Conservation (phyloP, 352 stramenopile genomes). For the Pythium sp. region DNA sequence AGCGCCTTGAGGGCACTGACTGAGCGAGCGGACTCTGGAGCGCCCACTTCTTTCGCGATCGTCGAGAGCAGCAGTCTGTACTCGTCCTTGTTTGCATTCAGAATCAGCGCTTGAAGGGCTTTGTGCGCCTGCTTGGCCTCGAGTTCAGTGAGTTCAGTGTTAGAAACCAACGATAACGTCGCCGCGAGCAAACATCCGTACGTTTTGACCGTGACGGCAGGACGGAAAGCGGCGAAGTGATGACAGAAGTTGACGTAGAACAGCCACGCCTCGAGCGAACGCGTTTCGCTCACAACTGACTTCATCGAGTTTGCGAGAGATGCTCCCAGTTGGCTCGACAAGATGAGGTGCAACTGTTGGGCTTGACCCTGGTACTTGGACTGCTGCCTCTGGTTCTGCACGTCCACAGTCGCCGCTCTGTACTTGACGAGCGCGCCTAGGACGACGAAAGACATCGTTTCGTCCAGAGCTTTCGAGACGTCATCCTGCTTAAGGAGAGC, state of each 20-base stretch:
- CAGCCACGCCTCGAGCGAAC: slow-evolving; percentile 27
- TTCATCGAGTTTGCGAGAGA: slow-evolving; percentile 52
- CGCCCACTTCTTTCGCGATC: slow-evolving; percentile 48
- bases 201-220: slow-evolving; percentile 44
- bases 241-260: slow-evolving; percentile 62
- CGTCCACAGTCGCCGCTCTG: slow-evolving; percentile 26
- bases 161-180: slow-evolving; percentile 30
- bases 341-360: slow-evolving; percentile 6
- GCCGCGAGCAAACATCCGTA: slow-evolving; percentile 67
- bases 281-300: slow-evolving; percentile 23
- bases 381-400: slow-evolving; percentile 17
- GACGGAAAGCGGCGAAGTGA: slow-evolving; percentile 44
- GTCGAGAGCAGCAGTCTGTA: slow-evolving; percentile 63
- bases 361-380: slow-evolving; percentile 1
- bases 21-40: slow-evolving; percentile 36
- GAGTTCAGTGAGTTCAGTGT: neutral
- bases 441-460: slow-evolving; percentile 35
- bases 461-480: slow-evolving; percentile 18
- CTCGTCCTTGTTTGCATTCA: slow-evolving; percentile 69
- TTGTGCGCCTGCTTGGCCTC: slow-evolving; percentile 5
- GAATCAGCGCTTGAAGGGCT: slow-evolving; percentile 42
- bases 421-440: slow-evolving; percentile 59
- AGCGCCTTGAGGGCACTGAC: slow-evolving; percentile 52
- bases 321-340: slow-evolving; percentile 25
- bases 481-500: slow-evolving; percentile 20